Evolutionary conservation across 768 basidiomycete species (phyloP), one percentile per base, ranked within the genome.

Genomic region (Pleurotus eryngii): DNA sequence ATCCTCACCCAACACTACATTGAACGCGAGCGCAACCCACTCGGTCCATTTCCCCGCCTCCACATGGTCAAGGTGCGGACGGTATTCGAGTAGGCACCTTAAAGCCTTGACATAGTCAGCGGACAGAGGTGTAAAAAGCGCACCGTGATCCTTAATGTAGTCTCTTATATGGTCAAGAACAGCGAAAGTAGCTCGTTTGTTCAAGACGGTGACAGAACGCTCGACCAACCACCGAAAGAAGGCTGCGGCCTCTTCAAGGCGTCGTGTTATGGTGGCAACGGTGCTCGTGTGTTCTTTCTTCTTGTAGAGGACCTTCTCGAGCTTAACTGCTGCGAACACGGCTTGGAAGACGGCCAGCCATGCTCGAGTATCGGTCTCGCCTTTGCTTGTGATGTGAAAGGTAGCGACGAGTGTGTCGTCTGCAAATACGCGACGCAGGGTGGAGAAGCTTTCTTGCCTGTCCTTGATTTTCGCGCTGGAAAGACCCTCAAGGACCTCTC

Each of bases 31-130:
- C 62, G 85, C 81, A 37, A 89, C 80, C 45, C 93, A 69, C 35
- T 72, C 74, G 26, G 85, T 68, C 96, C 96, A 98, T 43, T 58
- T 72, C 1, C 74, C 72, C 37, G 80, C 73, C 8, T 83, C 83
- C 51, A 95, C 65, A 63, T 88, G 84, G 45, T 95, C 89, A 56
- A 95, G 75, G 70, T 98, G 95, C 2, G 92, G 87, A 2, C 73
- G 67, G 69, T 84, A 87, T 57, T 74, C 74, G 51, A 92, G 72
- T 7, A 98, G 66, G 57, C 73, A 75, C 56, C 82, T 82, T 49
- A 97, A 74, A 0, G 89, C 79, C 67, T 95, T 95, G 56, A 89
- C 76, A 68, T 93, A 95, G 68, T 95, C 85, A 60, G 91, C 70
- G 9, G 90, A 85, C 3, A 93, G 77, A 0, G 86, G 83, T 3